Base-by-base conservation (phyloP, 2,329 filamentous ascomycete genomes). In the Leptoxyphium fumago region DNA sequence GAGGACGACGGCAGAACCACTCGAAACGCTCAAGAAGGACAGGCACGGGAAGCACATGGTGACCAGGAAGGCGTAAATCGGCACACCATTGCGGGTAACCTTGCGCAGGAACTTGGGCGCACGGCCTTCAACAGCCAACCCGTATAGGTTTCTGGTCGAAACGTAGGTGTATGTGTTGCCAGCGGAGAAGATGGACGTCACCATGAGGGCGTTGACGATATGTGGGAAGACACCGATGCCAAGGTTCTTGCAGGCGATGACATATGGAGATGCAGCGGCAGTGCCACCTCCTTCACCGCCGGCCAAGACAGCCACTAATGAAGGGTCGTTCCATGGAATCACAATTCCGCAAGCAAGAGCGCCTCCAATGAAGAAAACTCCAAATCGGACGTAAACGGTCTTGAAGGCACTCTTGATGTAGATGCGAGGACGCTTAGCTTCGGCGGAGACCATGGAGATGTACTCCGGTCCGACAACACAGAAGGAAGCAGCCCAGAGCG, bases 11-110 rank as follows among this genome's bases (percentile, higher is more conserved):
- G 52, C 48, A 7, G 61, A 58, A 28, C 52, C 46, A 36, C 48
- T 56, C 17, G 50, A 53, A 38, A 64, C 57, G 10, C 53, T 50
- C 21, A 61, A 47, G 52, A 65, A 64, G 6, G 55, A 48, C 17
- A 64, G 50, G 38, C 61, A 51, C 1, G 60, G 58, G 48, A 64
- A 64, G 45, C 58, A 44, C 56, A 64, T 61, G 42, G 73, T 69
- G 5, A 76, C 50, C 29, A 48, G 52, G 58, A 78, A 75, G 54
- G 70, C 73, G 56, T 69, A 78, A 51, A 79, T 69, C 9, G 76
- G 76, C 0, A 79, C 75, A 55, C 79, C 79, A 10, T 71, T 70
- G 50, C 66, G 69, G 9, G 72, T 82, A 55, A 71, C 76, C 57
- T 74, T 71, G 48, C 69, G 67, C 17, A 82, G 66, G 55, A 80